Base-by-base conservation (phyloP, 257 asterid species). In the Fraxinus quadrangulata region DNA sequence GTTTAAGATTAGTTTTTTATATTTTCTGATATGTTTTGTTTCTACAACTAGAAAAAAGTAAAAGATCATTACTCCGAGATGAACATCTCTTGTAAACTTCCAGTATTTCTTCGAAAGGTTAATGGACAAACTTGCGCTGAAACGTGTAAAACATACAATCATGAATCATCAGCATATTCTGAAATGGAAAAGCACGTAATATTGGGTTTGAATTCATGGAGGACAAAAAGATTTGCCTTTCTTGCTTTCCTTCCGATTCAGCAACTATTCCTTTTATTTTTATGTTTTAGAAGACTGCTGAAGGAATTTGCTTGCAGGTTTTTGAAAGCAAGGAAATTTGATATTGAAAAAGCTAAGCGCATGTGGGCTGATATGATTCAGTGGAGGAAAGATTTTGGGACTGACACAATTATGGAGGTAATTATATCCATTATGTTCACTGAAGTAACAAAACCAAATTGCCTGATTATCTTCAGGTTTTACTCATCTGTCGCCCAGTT, bases 341-440 rank as follows among this genome's bases (percentile, higher is more conserved):
- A 95, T 76, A 79, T 91, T n/a, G 95, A 93, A 75, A 95, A 87
- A 80, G 88, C 99, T 5, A 95, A 93, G 86, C 93, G 77, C 71
- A 96, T 96, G 99, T 96, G 99, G 99, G 92, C 97, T 75, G 98
- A 96, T 80, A 96, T 96, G 99, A 83, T 96, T 78, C 95, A 90
- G 66, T 96, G 99, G 99, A 90, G 99, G 93, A 90, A 79, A 82
- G 98, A 93, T 17, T 96, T 96, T 82, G 96, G 96, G 33, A 87
- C 96, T 28, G 98, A 96, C 87, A 87, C 94, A 17, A 83, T 93
- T 67, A 36, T 56, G 26, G 92, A 92, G 94, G 99, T 91, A 85
- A 75, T 23, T 78, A 4, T n/a, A 39, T 42, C 23, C 17, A 31
- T 24, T 26, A 39, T 24, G 30, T 65, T 56, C 19, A 23, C 30